Conservation (phyloP, 2,329 filamentous ascomycete genomes). For the Trichoderma sp. region DNA sequence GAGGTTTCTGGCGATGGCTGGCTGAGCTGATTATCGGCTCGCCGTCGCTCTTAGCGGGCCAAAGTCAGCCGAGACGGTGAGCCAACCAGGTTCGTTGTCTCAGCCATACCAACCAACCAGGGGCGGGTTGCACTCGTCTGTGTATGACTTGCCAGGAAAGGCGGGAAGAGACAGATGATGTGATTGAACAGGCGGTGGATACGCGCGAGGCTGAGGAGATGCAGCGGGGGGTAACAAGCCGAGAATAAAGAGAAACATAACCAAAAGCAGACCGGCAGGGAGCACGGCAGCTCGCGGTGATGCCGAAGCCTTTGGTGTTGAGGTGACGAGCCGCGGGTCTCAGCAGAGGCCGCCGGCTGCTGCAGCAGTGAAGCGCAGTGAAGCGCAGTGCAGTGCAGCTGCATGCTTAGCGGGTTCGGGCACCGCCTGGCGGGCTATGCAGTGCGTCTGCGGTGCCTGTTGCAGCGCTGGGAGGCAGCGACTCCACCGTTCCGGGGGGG, state of each 20-base stretch:
- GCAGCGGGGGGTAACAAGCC: not conserved
- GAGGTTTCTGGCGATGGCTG: constrained; percentile 10
- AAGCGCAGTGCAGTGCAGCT: constrained; percentile 13
- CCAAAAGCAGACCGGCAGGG: not conserved
- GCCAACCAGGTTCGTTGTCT: constrained; percentile 13
- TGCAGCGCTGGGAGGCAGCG: constrained; percentile 21
- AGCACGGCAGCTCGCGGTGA: constrained; percentile 13
- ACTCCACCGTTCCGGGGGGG: constrained; percentile 11
- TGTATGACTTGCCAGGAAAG: not conserved
- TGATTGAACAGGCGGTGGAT: not conserved
- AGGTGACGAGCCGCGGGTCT: not conserved
- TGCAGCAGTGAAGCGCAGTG: not conserved
- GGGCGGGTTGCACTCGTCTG: not conserved
- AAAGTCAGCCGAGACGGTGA: constrained; percentile 13
- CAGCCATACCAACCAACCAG: constrained; percentile 13
- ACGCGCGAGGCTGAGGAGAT: not conserved
- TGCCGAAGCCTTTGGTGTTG: constrained; percentile 19
- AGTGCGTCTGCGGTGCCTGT: constrained; percentile 1
- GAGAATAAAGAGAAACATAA: not conserved
- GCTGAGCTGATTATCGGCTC: constrained; percentile 1
- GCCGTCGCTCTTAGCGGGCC: constrained; percentile 19
- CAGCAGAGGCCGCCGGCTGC: constrained; percentile 21
- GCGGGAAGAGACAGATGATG: not conserved
- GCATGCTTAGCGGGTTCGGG: constrained; percentile 12
- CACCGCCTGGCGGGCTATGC: constrained; percentile 27